Base-by-base conservation (phyloP, 176 grass and related monocot species). In the Triticum monococcum region DNA sequence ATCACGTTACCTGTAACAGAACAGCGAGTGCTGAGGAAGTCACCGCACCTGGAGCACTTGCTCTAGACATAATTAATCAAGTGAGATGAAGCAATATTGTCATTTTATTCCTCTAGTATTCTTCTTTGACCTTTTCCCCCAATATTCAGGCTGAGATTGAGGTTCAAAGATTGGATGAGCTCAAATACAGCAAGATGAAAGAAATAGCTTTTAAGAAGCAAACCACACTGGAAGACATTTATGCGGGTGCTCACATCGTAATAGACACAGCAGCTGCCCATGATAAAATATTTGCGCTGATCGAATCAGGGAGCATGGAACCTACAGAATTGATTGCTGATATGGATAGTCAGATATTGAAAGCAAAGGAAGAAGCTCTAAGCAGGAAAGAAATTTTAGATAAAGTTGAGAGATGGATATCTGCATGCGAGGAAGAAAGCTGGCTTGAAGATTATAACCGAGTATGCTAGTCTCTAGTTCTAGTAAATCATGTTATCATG, bases 31-130 rank as follows among this genome's bases (percentile, higher is more conserved):
- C 90, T 26, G 89, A 98, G 77, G 91, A 98, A 43, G 95, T 95
- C 81, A 98, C 91, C 73, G 83, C 81, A 78, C 93, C 93, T 80
- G 93, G 93, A 64, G 87, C 93, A 59, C 93, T 98, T 71, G 85
- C 95, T 64, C 93, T 92, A 72, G 93, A 98, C 77, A 68, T 98
- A 82, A 98, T 98, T 83, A 93, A 98, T 54, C 91, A 95, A 83
- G 95, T 98, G 87, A 86, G 91, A 80, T 88, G 66, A 30, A 67
- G 18, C 23, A 43, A 64, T 77, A 63, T 41, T 17, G 3, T 57
- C 4, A 43, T 80, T 36, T 67, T 56, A 25, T 69, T 69, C 7
- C 41, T 54, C 68, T 69, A n/a, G 20, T 33, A 7, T 54, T 69
- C 30, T 70, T 56, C n/a, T 86, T 72, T 91, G 16, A 61, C 36